Conservation (phyloP, 192 early-diverging fungal species). For the Coemansia sp. region DNA sequence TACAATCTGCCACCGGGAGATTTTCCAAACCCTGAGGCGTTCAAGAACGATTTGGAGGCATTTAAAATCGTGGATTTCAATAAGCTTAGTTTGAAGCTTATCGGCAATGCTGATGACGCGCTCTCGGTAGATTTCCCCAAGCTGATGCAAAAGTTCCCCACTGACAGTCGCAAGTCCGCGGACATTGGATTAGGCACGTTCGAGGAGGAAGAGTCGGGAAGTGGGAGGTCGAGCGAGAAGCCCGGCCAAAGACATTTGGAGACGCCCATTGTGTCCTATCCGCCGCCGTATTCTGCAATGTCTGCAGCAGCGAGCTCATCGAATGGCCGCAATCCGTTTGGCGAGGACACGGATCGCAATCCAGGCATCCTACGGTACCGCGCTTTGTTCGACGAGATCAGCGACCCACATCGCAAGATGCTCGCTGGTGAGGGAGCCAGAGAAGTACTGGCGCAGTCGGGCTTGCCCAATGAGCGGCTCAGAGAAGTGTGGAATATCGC, state of each 20-base stretch:
- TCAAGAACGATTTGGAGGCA: conserved; percentile 66
- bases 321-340: conserved; percentile 67
- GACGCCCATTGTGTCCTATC: conserved; percentile 19
- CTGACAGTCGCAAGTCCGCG: conserved; percentile 40
- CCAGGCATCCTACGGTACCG: conserved; percentile 57
- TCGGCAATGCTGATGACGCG: conserved; percentile 73
- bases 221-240: conserved; percentile 23
- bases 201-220: not conserved
- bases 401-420: conserved; percentile 42
- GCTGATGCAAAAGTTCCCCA: conserved; percentile 77
- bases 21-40: conserved; percentile 79
- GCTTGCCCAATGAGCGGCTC: conserved; percentile 65
- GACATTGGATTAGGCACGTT: conserved; percentile 24
- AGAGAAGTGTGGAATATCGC: conserved; percentile 75
- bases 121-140: conserved; percentile 72
- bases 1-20: conserved; percentile 79
- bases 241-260: conserved; percentile 3
- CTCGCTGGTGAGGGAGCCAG: conserved; percentile 26
- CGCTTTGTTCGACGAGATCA: conserved; percentile 31
- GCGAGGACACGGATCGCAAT: conserved; percentile 61
- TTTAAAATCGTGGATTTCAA: conserved; percentile 86
- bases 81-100: conserved; percentile 70
- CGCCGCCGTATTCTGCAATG: conserved; percentile 54
- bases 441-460: conserved; percentile 60
- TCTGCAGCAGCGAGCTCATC: conserved; percentile 30